Base-by-base conservation (phyloP, 2,329 filamentous ascomycete genomes). In the Aureobasidium sp. region DNA sequence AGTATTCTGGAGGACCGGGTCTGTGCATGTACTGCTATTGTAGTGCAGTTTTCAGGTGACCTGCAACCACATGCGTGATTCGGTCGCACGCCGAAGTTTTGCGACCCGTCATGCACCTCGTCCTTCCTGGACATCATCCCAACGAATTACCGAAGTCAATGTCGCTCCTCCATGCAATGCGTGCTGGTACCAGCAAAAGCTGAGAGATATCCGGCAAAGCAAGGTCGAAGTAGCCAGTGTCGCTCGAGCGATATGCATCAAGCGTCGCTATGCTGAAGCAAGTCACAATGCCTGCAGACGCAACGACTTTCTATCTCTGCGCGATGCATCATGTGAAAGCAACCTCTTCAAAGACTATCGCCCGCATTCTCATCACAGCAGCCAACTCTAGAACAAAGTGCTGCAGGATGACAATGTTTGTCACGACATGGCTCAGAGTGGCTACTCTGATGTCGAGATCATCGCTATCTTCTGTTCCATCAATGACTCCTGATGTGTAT, bases 311-410 rank as follows among this genome's bases (percentile, higher is more conserved):
- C 22, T n/a, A n/a, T 37, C 14, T 21, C 44, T 37, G n/a, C 11
- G 11, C n/a, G 16, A 17, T 38, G 16, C n/a, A 19, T 48, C 53
- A 60, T 34, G 37, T 63, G 64, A 71, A 70, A 55, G 59, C 65
- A 42, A 77, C 68, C 58, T 77, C 74, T 38, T 68, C 68, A 40
- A 76, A 70, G 38, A 77, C 64, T 49, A 71, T 72, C 4, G 74
- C 74, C 29, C 74, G 63, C 2, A 75, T 68, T 58, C 76, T 74
- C 62, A 77, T 59, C 50, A 76, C 63, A 4, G 74, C 74, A 10
- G 73, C 68, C 11, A 77, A 55, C 61, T 77, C 74, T 44, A 76
- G 60, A 17, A 74, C 66, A 57, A 77, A 77, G 56, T 76, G 71
- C 59, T 77, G 74, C 58, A 77, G 56, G 8, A 77, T 66, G 5